These are phyloP conservation scores for Olyra latifolia DNA, from an alignment of 176 grass and related monocot species.

Conservation along the genomic window DNA sequence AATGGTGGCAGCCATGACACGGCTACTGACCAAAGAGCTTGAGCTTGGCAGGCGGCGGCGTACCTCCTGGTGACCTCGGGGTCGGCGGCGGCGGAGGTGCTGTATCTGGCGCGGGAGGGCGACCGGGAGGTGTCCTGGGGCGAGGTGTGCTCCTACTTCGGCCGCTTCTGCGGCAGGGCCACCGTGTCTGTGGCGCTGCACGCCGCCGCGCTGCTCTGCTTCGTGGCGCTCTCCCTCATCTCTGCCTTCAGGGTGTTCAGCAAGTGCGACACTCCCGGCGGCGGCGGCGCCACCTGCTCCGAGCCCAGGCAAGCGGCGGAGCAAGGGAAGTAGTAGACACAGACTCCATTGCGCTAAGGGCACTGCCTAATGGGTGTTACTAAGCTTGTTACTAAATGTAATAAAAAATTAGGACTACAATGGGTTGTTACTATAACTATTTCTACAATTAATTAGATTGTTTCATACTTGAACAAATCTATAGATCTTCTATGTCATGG, in stretches of 20 bases:
- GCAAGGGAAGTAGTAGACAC: constrained; percentile 5
- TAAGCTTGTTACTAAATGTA: no score
- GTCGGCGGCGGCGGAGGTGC: constrained; percentile 71
- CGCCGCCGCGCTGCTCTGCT: constrained; percentile 64
- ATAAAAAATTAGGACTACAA: no score
- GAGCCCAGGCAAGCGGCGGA: constrained; percentile 28
- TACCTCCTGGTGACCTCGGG: constrained; percentile 85
- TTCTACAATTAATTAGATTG: no score
- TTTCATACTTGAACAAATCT: no score
- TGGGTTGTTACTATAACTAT: no score
- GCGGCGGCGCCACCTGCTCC: background rate
- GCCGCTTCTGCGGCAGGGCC: constrained; percentile 67
- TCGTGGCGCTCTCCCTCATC: constrained; percentile 66
- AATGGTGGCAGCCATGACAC: background rate
- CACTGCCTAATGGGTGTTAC: no score
- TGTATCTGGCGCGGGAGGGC: constrained; percentile 68
- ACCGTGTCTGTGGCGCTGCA: constrained; percentile 73
- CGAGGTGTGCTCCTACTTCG: constrained; percentile 95
- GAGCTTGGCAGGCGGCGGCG: constrained; percentile 42
- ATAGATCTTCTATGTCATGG: no score
- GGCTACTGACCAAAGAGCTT: background rate
- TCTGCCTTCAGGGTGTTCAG: constrained; percentile 71
- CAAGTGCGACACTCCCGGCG: constrained; percentile 45
- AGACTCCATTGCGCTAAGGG: background rate
- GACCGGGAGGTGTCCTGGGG: constrained; percentile 76